Base-by-base conservation (phyloP, 192 early-diverging fungal species). In the Coemansia pectinata region DNA sequence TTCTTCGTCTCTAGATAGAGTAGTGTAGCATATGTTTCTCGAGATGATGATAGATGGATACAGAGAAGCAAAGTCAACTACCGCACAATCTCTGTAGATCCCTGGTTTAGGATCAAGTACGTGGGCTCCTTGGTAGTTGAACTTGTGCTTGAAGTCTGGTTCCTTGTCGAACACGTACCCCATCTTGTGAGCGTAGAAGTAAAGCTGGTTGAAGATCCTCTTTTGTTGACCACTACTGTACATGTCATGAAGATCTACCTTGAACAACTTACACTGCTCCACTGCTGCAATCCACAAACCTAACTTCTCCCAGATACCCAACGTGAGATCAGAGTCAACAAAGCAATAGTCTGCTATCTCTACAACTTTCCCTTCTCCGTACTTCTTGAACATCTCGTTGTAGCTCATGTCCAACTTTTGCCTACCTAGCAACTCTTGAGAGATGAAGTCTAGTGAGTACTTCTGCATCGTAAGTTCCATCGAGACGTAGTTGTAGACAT, bases 171-270 rank as follows among this genome's bases (percentile, higher is more conserved):
- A 66, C 1, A 66, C 65, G 57, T 73, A 73, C 3, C 33, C 41
- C 31, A 36, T 57, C 5, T 39, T 33, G 27, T 73, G 66, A 47
- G 65, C 47, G 55, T 73, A 62, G 15, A n/a, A 67, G 57, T 68
- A 73, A 0, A 73, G 72, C 29, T 67, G 66, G 60, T 67, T 62
- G 25, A 69, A 69, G 5, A 73, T 73, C 44, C 65, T 62, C 39
- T 73, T 73, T 52, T 73, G 72, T 63, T 73, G 72, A n/a, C 72
- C 72, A 67, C 65, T 53, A 55, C 66, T 73, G 31, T 73, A 73
- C 48, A 73, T 33, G 10, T 67, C 59, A 44, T 73, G 59, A 10
- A 73, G 19, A 39, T 61, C 25, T 15, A 67, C 47, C 47, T 53
- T 60, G 48, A 42, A 68, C n/a, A 73, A 21, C 40, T 67, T 63